Evolutionary conservation across 176 grass and related monocot species (phyloP), one percentile per base, ranked within the genome.

Genomic region (Echinochloa phyllopogon): DNA sequence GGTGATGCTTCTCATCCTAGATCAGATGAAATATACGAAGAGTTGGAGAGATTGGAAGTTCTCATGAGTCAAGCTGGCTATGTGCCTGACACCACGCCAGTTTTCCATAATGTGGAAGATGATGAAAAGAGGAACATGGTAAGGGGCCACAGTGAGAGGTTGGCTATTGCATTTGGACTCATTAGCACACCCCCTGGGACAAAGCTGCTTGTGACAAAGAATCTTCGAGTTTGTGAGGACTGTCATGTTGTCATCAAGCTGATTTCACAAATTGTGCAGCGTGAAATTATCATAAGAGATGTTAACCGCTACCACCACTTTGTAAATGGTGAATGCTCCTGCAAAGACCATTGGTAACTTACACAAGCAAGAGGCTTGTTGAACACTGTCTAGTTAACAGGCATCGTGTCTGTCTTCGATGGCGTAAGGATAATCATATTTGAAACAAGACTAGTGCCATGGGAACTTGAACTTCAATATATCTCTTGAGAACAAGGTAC

Each of bases 251-350:
- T 85, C 56, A 92, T 92, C 73, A 97, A 97, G 86, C 66, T 94
- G 61, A 94, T 97, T 87, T 94, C 94, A 17, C 44, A 48, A 72
- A 94, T 97, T 57, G 67, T 33, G 39, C 84, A 88, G 52, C 89
- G 89, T 25, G 94, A 97, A 71, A 92, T 94, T 71, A 83, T 94
- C 76, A 82, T 94, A 69, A 92, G 91, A 87, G 94, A 97, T 90
- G 94, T 97, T 83, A 97, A 97, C 42, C 69, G 85, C 8, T 97
- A 92, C 47, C 89, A 97, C 88, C 87, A 88, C 69, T 97, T 97
- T 70, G 85, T 76, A 65, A 86, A 92, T 72, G 94, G 92, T 70
- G 79, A 94, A 65, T 97, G 94, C 60, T 94, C 92, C n/a, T 97
- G 94, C 64, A 90, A 85, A 78, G 94, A 94, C 76, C 89, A 94